These are phyloP conservation scores for Xylariaceae sp. DNA, from an alignment of 2,329 filamentous ascomycete species.

Conservation along the genomic window DNA sequence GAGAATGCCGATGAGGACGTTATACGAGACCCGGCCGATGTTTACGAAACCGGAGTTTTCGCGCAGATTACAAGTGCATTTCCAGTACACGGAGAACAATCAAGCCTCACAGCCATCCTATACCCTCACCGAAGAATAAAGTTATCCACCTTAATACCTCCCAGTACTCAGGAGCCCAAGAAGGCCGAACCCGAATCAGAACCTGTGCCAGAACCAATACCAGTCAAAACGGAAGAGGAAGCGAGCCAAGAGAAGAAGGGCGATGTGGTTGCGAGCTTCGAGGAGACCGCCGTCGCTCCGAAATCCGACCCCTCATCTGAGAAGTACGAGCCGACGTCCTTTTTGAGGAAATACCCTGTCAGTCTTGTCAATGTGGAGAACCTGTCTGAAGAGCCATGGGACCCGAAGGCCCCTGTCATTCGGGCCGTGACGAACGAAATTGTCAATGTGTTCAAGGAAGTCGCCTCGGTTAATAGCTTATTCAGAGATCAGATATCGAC, in stretches of 20 bases:
- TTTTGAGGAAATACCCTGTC: slow-evolving; percentile 87
- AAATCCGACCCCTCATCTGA: slow-evolving; percentile 53
- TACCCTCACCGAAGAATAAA: slow-evolving; percentile 96
- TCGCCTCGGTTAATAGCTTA: slow-evolving; percentile 88
- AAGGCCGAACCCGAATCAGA: slow-evolving; percentile 55
- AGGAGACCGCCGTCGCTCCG: slow-evolving; percentile 73
- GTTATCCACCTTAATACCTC: slow-evolving; percentile 80
- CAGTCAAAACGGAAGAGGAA: slow-evolving; percentile 59
- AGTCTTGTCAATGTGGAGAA: slow-evolving; percentile 97
- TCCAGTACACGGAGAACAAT: slow-evolving; percentile 83
- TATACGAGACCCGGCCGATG: slow-evolving; percentile 86
- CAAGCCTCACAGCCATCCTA: slow-evolving; percentile 85
- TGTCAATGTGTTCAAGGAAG: slow-evolving; percentile 97
- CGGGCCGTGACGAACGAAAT: slow-evolving; percentile 95
- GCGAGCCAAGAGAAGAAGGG: slow-evolving; percentile 71
- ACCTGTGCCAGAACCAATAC: slow-evolving; percentile 60
- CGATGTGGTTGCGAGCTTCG: slow-evolving; percentile 95
- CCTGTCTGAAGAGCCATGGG: slow-evolving; percentile 82
- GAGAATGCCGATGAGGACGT: slow-evolving; percentile 92
- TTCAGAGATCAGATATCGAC: slow-evolving; percentile 98
- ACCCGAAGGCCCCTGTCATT: slow-evolving; percentile 86
- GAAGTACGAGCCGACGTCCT: slow-evolving; percentile 84
- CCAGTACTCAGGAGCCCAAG: slow-evolving; percentile 55
- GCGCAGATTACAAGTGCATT: slow-evolving; percentile 97
- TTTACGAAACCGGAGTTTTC: slow-evolving; percentile 95